Evolutionary conservation across 2,329 filamentous ascomycete genomes (phyloP).

Genomic region (Claviceps sp.): DNA sequence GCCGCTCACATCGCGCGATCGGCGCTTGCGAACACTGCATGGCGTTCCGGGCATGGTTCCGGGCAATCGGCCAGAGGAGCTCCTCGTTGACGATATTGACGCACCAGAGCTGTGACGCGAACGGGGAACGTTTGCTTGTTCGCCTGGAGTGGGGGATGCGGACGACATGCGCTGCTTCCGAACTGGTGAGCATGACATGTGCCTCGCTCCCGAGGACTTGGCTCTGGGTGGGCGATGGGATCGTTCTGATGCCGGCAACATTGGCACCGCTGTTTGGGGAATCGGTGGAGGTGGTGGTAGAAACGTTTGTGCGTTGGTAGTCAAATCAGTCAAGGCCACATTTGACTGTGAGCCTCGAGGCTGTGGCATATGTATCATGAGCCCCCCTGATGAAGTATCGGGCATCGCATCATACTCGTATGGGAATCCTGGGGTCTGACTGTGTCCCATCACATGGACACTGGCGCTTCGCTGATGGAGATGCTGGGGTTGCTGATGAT

Average conservation of each 20-base stretch:
- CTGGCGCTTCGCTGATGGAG: conserved; percentile 16
- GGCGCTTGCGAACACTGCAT: conserved; percentile 25
- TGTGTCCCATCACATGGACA: conserved; percentile 27
- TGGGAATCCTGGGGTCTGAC: conserved; percentile 25
- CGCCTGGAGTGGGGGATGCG: conserved; percentile 25
- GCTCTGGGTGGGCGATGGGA: conserved; percentile 36
- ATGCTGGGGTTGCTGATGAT: background rate
- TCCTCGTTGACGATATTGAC: conserved; percentile 22
- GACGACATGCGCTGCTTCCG: conserved; percentile 30
- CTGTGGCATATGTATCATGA: conserved; percentile 43
- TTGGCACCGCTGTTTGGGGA: conserved; percentile 5
- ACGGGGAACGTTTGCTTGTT: conserved; percentile 11
- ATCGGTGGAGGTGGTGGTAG: conserved; percentile 20
- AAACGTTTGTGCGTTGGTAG: conserved; percentile 21
- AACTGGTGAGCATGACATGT: conserved; percentile 26
- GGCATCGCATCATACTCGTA: conserved; percentile 25
- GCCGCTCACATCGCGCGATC: conserved; percentile 22
- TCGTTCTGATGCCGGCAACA: conserved; percentile 18
- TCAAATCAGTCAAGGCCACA: conserved; percentile 23
- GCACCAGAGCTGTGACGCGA: conserved; percentile 27
- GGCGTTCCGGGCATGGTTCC: conserved; percentile 25
- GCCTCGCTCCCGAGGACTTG: conserved; percentile 39
- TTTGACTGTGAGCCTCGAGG: conserved; percentile 22
- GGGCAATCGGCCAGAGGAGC: conserved; percentile 20
- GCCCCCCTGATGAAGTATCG: conserved; percentile 22